Conservation (phyloP, 2,329 filamentous ascomycete species). For the Diplodia seriata region DNA sequence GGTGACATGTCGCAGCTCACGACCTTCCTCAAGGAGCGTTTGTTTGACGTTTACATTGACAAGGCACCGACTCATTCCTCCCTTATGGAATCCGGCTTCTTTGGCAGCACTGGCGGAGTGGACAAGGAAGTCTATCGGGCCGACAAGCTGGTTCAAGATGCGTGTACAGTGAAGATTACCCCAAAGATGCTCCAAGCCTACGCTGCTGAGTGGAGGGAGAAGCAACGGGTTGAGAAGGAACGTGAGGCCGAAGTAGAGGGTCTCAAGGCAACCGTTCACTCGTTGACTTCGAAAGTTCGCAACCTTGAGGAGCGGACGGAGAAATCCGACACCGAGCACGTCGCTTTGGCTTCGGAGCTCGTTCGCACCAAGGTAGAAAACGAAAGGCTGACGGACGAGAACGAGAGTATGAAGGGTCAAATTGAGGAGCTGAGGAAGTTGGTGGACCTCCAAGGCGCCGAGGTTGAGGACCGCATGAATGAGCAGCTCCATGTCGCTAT, state of each 20-base stretch:
- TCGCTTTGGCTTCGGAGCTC: constrained; percentile 86
- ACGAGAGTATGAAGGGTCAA: constrained; percentile 84
- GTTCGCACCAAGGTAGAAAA: constrained; percentile 94
- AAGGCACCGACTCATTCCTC: constrained; percentile 90
- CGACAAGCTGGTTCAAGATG: constrained; percentile 90
- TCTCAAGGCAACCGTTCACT: constrained; percentile 63
- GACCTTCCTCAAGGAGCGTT: constrained; percentile 86
- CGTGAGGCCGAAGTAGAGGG: constrained; percentile 81
- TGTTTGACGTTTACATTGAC: constrained; percentile 98
- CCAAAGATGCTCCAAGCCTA: constrained; percentile 83
- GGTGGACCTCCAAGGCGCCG: constrained; percentile 86
- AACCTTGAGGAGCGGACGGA: constrained; percentile 87
- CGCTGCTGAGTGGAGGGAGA: constrained; percentile 89
- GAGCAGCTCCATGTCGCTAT: constrained; percentile 90
- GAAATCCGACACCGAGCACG: constrained; percentile 87
- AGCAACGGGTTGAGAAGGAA: constrained; percentile 80
- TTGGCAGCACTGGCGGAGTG: constrained; percentile 85
- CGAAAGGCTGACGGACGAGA: constrained; percentile 84
- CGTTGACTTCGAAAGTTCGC: constrained; percentile 77
- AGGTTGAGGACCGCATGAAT: constrained; percentile 82
- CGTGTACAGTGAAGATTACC: constrained; percentile 84
- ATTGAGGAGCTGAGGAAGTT: constrained; percentile 84
- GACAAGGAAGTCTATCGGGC: constrained; percentile 97
- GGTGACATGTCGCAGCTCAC: constrained; percentile 91
- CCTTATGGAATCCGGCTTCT: constrained; percentile 95